phyloP scores from a whole-genome alignment of 306 rosid genomes.

The Vigna reflexopilosa region DNA sequence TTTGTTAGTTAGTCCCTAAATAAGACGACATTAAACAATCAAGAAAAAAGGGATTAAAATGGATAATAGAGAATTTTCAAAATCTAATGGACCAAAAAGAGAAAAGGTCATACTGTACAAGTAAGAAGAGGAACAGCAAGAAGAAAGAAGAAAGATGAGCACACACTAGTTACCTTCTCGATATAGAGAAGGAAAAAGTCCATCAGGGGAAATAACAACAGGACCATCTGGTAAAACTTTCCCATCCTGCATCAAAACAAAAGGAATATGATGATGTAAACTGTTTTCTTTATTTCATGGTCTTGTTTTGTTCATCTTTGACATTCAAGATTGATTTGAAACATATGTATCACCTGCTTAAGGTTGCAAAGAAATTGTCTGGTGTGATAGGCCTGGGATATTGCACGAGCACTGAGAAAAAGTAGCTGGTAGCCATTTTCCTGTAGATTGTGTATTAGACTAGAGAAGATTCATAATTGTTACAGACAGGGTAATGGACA shows the following conservation, averaged over 20 bases:
- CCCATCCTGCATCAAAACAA: slow-evolving; percentile 70
- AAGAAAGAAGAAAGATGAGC: slow-evolving; percentile 30
- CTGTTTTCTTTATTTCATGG: not conserved
- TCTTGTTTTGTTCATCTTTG: slow-evolving; percentile 47
- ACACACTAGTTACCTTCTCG: slow-evolving; percentile 78
- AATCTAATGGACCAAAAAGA: not conserved
- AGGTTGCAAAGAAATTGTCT: slow-evolving; percentile 89
- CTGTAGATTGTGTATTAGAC: slow-evolving; percentile 55
- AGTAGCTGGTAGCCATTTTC: slow-evolving; percentile 93
- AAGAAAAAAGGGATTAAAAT: not conserved
- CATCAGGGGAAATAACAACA: slow-evolving; percentile 95
- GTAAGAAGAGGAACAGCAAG: not conserved
- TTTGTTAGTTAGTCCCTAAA: not conserved
- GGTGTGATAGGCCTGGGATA: slow-evolving; percentile 89
- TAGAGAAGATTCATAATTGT: slow-evolving; percentile 13
- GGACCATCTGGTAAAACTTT: slow-evolving; percentile 98
- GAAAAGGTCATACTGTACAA: not conserved
- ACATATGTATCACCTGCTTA: slow-evolving; percentile 73
- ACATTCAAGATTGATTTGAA: slow-evolving; percentile 35
- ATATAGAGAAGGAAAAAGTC: slow-evolving; percentile 89
- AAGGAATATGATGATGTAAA: slow-evolving; percentile 53
- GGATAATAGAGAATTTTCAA: not conserved
- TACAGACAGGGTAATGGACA: slow-evolving; percentile 30
- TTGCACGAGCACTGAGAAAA: slow-evolving; percentile 96
- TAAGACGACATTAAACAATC: not conserved